Base-by-base conservation (phyloP, 495 filamentous ascomycete species). In the Aspergillus kassunensis region DNA sequence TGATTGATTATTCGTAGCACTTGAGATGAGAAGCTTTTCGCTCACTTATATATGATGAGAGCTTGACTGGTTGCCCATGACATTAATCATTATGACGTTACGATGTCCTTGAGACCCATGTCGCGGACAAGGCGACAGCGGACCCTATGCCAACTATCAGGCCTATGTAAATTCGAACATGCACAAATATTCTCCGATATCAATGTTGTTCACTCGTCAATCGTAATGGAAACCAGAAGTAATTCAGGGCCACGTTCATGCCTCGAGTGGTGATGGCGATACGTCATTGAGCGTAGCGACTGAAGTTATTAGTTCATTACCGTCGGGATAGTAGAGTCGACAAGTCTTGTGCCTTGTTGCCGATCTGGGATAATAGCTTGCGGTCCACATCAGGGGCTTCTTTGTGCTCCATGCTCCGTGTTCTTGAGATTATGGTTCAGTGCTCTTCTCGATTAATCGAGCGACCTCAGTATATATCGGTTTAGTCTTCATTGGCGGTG, bases 1-100 rank as follows among this genome's bases (percentile, higher is more conserved):
- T 40, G 48, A 15, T 29, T 36, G n/a, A 18, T 45, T 18, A 18
- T 23, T 46, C 30, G 11, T 46, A 12, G 18, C 15, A 20, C n/a
- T 13, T 16, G n/a, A 6, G 12, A 39, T 27, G 23, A 49, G 29
- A 36, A 29, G 34, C 12, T 13, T 5, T 3, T 24, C 21, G 6
- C 13, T 23, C 16, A n/a, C 21, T 27, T 24, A 39, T 49, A 49
- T 39, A 49, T 43, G 25, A 4, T 19, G 13, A 16, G 10, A 10
- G 11, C 7, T 18, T 44, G 39, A 25, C 33, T 29, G 20, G 16
- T 23, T 29, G 39, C 23, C 19, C 41, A 23, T 47, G 33, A 25
- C 23, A 16, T 46, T 37, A 47, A 24, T 44, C 16, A 31, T 15
- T 39, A 54, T 47, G 51, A 41, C 31, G 51, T 30, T 31, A 37